Evolutionary conservation across 1,284 basidiomycete species (phyloP), one percentile per base, ranked within the genome.

Genomic region (Rhodotorula mucilaginosa): DNA sequence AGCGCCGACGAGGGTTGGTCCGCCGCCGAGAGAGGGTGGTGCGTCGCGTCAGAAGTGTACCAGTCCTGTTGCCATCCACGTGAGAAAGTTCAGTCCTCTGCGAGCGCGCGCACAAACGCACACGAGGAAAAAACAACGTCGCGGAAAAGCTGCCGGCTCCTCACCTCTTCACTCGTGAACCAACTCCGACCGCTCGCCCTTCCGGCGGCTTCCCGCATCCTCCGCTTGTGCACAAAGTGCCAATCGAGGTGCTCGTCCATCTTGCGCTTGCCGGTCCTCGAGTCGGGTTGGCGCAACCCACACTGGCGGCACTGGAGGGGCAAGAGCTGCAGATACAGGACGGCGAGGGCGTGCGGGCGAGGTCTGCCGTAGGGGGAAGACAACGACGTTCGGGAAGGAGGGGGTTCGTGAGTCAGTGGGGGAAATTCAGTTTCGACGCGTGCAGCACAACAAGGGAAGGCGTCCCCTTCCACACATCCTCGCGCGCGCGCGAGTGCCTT

Each of bases 181-280:
- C 95, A 99, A 75, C 90, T 89, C 26, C 97, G 87, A 78, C 90
- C 92, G 78, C 95, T 90, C 34, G 95, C 94, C 72, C 96, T 87
- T 0, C 91, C 91, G 15, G 87, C 83, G 58, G 89, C 89, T 80
- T 95, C 92, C 76, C 87, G 89, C 49, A 92, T 90, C 80, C 93
- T 90, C 75, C 91, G 87, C 80, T 98, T 99, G 79, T 97, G 91
- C 77, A 89, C 87, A 83, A 97, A 98, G 82, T 99, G 97, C 90
- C 93, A 92, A 81, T 99, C 97, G 77, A 99, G 86, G 80, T 99
- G 97, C 67, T 89, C 87, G 77, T 97, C 88, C 84, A 95, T 87
- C 39, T 85, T 85, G 79, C 88, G 89, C 82, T 90, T 92, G 73
- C 92, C 92, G 63, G 83, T 79, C 39, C 82, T 79, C 54, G 87